phyloP scores from a whole-genome alignment of 2,329 filamentous ascomycete genomes.

The Cladosporium sp. region DNA sequence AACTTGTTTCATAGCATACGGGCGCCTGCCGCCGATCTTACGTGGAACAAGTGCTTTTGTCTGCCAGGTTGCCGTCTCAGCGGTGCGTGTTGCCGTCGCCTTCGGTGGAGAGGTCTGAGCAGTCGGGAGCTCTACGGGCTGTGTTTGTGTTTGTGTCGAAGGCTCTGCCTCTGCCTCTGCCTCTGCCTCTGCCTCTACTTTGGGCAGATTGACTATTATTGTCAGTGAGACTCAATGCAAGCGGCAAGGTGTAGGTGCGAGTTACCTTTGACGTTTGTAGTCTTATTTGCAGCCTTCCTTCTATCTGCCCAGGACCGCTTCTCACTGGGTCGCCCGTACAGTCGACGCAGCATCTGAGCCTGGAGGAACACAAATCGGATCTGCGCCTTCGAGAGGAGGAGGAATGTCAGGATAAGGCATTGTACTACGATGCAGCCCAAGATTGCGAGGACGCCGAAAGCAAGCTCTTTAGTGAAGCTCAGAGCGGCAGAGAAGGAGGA shows the following conservation, averaged over 20 bases:
- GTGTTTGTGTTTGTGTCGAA: not conserved
- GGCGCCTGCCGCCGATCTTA: not conserved
- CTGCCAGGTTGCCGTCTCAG: not conserved
- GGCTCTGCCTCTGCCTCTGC: too few species aligned
- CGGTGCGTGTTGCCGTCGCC: not conserved
- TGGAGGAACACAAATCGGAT: not conserved
- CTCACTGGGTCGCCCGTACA: not conserved
- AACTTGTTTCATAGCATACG: slow-evolving; percentile 7
- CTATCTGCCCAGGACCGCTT: not conserved
- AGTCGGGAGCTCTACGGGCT: not conserved
- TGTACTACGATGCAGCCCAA: slow-evolving; percentile 2
- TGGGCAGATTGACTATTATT: not conserved
- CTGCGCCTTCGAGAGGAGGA: not conserved
- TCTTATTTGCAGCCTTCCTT: not conserved
- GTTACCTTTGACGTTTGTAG: not conserved
- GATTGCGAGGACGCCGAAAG: not conserved
- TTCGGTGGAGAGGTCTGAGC: not conserved
- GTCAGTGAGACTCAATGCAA: not conserved
- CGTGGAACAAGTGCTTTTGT: not conserved
- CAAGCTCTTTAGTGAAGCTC: not conserved
- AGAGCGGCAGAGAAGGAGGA: not conserved
- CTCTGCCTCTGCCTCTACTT: too few species aligned
- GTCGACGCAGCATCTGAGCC: not conserved
- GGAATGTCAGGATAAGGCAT: not conserved
- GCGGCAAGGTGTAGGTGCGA: not conserved